Base-by-base conservation (phyloP, 2,329 filamentous ascomycete species). In the Beauveria scarabaeidicola region DNA sequence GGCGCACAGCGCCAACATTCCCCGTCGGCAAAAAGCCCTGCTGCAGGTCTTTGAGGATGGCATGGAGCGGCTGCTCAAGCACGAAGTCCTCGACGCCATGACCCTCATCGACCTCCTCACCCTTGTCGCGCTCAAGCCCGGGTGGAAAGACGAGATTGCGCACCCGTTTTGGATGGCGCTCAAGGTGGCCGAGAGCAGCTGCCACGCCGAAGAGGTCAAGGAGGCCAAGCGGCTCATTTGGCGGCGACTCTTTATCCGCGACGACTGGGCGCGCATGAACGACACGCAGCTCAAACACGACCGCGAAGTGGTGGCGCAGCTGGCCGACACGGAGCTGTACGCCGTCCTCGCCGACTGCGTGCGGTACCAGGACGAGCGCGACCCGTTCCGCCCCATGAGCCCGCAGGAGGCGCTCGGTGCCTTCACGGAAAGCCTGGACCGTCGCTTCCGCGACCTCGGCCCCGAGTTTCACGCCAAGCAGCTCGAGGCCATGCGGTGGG, bases 211-310 rank as follows among this genome's bases (percentile, higher is more conserved):
- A 19, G 80, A 82, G n/a, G 78, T 82, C 50, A 79, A 81, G 63
- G 80, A 86, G 63, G 81, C 81, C 5, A 78, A 79, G 69, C 74
- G 77, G 17, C 75, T 85, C 43, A 89, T 97, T 63, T 99, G 94
- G 94, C 88, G 94, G 69, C 85, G 94, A 58, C 87, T 91, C 62
- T 89, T 89, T 67, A 81, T 93, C 64, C 84, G 86, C 53, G 92
- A 97, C 70, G 84, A 97, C 69, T 99, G 94, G 94, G 77, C 81
- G 27, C 78, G 77, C 61, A 82, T 95, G 69, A 93, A 94, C 68
- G 85, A 90, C 64, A 93, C 89, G 0, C 84, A 87, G 52, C 79
- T 87, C 61, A 88, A 89, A 69, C 84, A 85, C 60, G 91, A 96
- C 67, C 74, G 77, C 3, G 81, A 89, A 63, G 82, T 91, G 29